phyloP scores from a whole-genome alignment of 2,329 filamentous ascomycete species.

The Hymenoscyphus linearis region DNA sequence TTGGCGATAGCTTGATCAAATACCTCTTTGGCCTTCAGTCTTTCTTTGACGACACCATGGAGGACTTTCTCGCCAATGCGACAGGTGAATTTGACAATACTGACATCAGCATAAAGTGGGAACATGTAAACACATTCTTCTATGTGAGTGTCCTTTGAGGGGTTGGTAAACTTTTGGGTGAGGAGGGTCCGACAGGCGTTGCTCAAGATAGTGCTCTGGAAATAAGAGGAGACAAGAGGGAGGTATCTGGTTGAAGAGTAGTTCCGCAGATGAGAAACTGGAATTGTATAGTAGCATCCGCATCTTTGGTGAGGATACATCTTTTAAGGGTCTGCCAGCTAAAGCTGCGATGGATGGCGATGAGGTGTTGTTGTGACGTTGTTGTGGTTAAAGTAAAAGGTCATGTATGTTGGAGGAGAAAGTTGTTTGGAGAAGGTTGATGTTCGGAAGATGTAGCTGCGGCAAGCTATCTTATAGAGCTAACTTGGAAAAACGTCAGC shows the following conservation, averaged over 20 bases:
- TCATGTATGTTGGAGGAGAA: background rate
- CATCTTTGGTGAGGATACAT: background rate
- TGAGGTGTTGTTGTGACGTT: background rate
- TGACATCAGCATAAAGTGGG: conserved; percentile 67
- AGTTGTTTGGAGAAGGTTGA: background rate
- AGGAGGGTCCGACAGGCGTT: conserved; percentile 43
- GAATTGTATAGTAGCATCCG: conserved; percentile 1
- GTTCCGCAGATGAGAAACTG: background rate
- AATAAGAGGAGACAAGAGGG: conserved; percentile 52
- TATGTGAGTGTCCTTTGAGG: conserved; percentile 39
- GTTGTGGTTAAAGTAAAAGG: background rate
- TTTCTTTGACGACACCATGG: conserved; percentile 62
- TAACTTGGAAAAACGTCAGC: background rate
- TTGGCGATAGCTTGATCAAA: conserved; percentile 54
- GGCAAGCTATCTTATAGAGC: background rate
- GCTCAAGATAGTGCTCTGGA: conserved; percentile 56
- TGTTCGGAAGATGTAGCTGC: background rate
- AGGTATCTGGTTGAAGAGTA: conserved; percentile 39
- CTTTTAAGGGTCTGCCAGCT: background rate
- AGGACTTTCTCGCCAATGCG: conserved; percentile 55
- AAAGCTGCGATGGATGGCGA: background rate
- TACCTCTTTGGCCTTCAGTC: conserved; percentile 51
- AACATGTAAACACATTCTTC: conserved; percentile 60
- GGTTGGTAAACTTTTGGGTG: conserved; percentile 58
- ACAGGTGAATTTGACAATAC: conserved; percentile 63